Evolutionary conservation across 1,139 yeast species (phyloP), one percentile per base, ranked within the genome.

Genomic region (Pichiaceae sp.): DNA sequence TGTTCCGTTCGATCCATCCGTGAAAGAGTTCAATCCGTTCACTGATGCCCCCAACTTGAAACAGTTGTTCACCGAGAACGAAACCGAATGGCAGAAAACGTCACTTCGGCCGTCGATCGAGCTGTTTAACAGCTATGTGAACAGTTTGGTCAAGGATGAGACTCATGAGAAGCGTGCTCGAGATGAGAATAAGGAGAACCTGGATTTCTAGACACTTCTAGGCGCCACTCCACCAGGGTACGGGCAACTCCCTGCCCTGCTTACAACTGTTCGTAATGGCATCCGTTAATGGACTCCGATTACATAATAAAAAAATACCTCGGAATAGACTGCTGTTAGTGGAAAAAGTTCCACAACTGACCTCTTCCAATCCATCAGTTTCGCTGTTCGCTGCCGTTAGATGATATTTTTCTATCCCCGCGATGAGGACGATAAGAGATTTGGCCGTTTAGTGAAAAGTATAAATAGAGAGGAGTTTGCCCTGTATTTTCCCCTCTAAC

Each of bases 1-100:
- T 74, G 96, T 93, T 6, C 96, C 98, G 0, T 87, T 91, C 50
- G 84, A 80, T 52, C 76, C 84, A 17, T 53, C 46, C 27, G 56
- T 53, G 48, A 72, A 72, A 39, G 75, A 75, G 1, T 91, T 91
- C 53, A 77, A 81, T 48, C 97, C 97, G 1, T 70, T 71, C 48
- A 67, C 64, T 12, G 56, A 50, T 34, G 91, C 95, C 1, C 98
- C 98, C 7, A 84, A 80, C 38, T 66, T 89, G 39, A 63, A 75
- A 34, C 65, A 65, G 35, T 59, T 89, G 23, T 79, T 78, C 34
- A 41, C 42, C 14, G 43, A 47, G 30, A 62, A 66, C 33, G 52
- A 60, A 36, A 43, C 52, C 2, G 63, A 60, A 30, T 74, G 70
- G 55, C 82, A 78, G 41, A 74, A 74, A 47, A 84, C 96, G 0